These are phyloP conservation scores for Cryptococcus floricola DNA, from an alignment of 1,284 basidiomycete genomes.

Conservation along the genomic window DNA sequence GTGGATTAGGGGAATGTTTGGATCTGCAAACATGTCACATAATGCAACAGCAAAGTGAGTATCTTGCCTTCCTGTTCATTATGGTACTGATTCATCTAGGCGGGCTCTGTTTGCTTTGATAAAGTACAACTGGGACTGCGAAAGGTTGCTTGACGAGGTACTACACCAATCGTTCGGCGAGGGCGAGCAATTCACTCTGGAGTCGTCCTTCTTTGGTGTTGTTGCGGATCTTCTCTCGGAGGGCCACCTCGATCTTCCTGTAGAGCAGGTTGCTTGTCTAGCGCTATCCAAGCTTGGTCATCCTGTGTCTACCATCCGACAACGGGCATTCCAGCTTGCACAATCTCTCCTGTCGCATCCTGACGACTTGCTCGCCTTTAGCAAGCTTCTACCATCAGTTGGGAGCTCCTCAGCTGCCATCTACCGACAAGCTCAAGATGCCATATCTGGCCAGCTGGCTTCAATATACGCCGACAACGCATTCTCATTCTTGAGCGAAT, in stretches of 20 bases:
- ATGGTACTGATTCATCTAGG: conserved; percentile 49
- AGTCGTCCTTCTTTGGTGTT: conserved; percentile 68
- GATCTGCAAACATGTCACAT: conserved; percentile 39
- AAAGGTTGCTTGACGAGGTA: conserved; percentile 64
- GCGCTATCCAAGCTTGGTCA: conserved; percentile 83
- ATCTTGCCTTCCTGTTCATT: background rate
- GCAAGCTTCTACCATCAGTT: conserved; percentile 70
- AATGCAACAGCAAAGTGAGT: conserved; percentile 48
- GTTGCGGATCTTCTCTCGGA: conserved; percentile 61
- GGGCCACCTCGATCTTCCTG: conserved; percentile 54
- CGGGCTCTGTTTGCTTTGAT: conserved; percentile 74
- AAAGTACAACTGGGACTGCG: conserved; percentile 58
- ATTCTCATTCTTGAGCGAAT: conserved; percentile 65
- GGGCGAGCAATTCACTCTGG: conserved; percentile 48
- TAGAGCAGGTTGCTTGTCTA: conserved; percentile 70
- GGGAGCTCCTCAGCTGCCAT: conserved; percentile 69
- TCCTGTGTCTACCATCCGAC: conserved; percentile 62
- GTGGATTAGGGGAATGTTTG: conserved; percentile 52
- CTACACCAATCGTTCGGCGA: conserved; percentile 69
- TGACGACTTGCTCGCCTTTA: conserved; percentile 47
- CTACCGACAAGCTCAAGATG: conserved; percentile 74
- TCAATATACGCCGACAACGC: conserved; percentile 72
- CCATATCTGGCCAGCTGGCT: conserved; percentile 73
- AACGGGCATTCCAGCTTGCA: conserved; percentile 74
- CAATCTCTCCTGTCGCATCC: conserved; percentile 62